Evolutionary conservation across 2,329 filamentous ascomycete genomes (phyloP).

Genomic region (Tothia fuscella): DNA sequence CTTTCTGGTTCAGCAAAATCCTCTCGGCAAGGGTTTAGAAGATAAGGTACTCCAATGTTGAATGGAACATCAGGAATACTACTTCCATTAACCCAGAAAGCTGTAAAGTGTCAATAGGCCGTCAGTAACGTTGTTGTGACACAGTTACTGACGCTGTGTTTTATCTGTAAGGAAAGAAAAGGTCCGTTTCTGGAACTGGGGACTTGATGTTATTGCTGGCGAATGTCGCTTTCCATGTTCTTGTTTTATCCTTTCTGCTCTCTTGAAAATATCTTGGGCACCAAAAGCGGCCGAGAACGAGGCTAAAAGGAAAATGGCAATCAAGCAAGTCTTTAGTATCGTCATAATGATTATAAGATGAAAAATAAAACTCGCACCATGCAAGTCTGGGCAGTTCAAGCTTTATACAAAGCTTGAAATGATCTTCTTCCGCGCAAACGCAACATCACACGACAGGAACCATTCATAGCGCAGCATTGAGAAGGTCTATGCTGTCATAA

Average conservation of each 20-base stretch:
- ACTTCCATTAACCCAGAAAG: constrained; percentile 52
- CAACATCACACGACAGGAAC: too few relatives aligned
- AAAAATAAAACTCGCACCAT: too few relatives aligned
- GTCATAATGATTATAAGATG: too few relatives aligned
- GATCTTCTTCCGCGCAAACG: too few relatives aligned
- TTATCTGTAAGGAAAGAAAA: neutral
- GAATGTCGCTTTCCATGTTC: neutral
- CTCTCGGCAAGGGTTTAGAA: neutral
- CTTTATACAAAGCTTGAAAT: too few relatives aligned
- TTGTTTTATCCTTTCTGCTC: neutral
- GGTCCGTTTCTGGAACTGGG: neutral
- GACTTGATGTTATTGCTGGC: neutral
- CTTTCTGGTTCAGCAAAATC: constrained; percentile 16
- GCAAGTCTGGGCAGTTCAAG: too few relatives aligned
- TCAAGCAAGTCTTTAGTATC: too few relatives aligned
- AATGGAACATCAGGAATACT: constrained; percentile 57
- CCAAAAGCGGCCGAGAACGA: neutral
- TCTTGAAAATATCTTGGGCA: neutral
- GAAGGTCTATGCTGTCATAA: too few relatives aligned
- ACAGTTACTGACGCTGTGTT: neutral
- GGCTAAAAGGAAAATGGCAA: too few relatives aligned
- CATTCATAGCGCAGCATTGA: too few relatives aligned
- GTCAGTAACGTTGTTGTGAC: too few relatives aligned
- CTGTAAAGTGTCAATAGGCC: constrained; percentile 23
- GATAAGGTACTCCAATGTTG: constrained; percentile 40